Base-by-base conservation (phyloP, 495 filamentous ascomycete species). In the Neurospora africana region DNA sequence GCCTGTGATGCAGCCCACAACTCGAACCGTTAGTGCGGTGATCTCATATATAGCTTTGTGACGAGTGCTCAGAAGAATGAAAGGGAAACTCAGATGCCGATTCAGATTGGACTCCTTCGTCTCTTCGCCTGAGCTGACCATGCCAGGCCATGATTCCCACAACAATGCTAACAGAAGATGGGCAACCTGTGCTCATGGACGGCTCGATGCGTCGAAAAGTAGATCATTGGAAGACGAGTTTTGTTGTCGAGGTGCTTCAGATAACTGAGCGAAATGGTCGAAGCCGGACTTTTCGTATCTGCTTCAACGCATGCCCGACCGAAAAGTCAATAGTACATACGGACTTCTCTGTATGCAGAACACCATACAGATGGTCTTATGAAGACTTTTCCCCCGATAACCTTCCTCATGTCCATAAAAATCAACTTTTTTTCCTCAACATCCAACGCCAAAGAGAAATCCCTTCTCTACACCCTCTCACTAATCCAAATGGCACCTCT, bases 401-500 rank as follows among this genome's bases (percentile, higher is more conserved):
- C 6, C 53, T 4, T 8, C 21, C 4, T 27, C 5, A 11, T 27
- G 10, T 58, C 9, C 21, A 15, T 1, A 30, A 17, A 8, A 4
- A 61, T 61, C 9, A 61, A 61, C 6, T 8, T 61, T 30, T 61
- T 19, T 7, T 27, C 27, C 27, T 65, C 7, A 10, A 61, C 23
- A 15, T 30, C 23, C 23, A 30, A 27, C 53, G 3, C 23, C 5
- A 23, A 30, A 0, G 6, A 13, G n/a, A 17, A 8, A 61, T 2
- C 13, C 13, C 23, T 3, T 61, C 13, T 23, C 86, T 76, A 97
- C 69, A 97, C 86, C 77, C 87, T 89, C 81, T 97, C 93, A 76
- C 90, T 97, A 69, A 97, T 88, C 90, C 93, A 97, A 74, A 99
- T 99, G 2, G 95, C 95, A 2, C 91, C 89, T 75, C 90, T 87